These are phyloP conservation scores for Prinsepia uniflora DNA, from an alignment of 306 rosid species.

Conservation along the genomic window DNA sequence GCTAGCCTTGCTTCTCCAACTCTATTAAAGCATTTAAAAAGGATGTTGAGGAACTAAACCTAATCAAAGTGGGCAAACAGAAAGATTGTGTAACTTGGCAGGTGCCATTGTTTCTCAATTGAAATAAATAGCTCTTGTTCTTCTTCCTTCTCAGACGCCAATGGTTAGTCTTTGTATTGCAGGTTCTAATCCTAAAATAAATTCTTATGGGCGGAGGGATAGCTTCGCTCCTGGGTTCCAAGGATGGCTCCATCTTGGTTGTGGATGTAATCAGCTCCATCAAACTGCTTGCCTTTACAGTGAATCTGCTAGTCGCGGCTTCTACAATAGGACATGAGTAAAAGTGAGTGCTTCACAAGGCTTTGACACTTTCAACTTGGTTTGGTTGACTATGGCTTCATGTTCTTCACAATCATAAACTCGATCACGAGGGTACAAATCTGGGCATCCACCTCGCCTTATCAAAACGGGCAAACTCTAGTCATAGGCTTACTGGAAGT, in stretches of 20 bases:
- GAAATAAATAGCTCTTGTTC: not conserved
- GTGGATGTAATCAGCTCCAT: not conserved
- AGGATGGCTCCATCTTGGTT: not conserved
- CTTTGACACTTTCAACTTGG: no score
- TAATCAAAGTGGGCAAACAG: not conserved
- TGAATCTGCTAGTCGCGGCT: not conserved
- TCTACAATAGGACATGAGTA: no score
- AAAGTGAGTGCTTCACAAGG: no score
- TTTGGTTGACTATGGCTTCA: no score
- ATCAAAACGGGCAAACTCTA: no score
- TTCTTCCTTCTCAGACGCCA: not conserved
- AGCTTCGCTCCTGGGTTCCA: not conserved
- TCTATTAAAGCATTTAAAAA: not conserved
- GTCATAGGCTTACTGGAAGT: no score
- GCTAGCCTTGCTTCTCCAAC: not conserved
- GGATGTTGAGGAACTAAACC: rapidly evolving
- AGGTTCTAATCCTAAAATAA: no score
- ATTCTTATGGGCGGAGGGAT: not conserved
- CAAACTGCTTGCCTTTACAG: not conserved
- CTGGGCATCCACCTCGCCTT: no score
- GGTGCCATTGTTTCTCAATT: not conserved
- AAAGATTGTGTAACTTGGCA: not conserved
- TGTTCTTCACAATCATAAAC: no score
- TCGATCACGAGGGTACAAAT: no score
- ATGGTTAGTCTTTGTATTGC: not conserved